Conservation (phyloP, 2,329 filamentous ascomycete species). For the Monilinia fructicola region DNA sequence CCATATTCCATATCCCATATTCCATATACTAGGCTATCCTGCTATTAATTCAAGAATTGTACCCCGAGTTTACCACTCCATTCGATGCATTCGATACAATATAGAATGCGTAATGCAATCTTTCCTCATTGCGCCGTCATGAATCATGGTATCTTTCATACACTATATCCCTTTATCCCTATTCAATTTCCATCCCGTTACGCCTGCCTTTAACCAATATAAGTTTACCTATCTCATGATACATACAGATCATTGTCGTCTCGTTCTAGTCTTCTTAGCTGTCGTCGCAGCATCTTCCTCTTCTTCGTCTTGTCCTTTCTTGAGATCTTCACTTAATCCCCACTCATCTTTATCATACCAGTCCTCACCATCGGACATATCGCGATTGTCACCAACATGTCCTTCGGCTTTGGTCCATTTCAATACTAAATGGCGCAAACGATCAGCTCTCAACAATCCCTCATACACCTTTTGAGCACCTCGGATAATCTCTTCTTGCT, state of each 20-base stretch:
- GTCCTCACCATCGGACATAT: slow-evolving; percentile 86
- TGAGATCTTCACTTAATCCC: slow-evolving; percentile 69
- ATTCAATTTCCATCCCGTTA: slow-evolving; percentile 19
- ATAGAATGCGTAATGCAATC: slow-evolving; percentile 20
- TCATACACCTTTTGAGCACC: slow-evolving; percentile 66
- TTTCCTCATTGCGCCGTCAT: slow-evolving; percentile 19
- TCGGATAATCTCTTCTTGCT: slow-evolving; percentile 80
- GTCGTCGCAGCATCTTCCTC: slow-evolving; percentile 64
- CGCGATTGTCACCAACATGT: slow-evolving; percentile 60
- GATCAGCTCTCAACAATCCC: slow-evolving; percentile 70
- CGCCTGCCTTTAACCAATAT: slow-evolving; percentile 14
- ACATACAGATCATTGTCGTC: slow-evolving; percentile 38
- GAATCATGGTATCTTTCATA: slow-evolving; percentile 22
- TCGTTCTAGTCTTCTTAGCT: slow-evolving; percentile 51
- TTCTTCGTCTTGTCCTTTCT: slow-evolving; percentile 80
- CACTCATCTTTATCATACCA: slow-evolving; percentile 85
- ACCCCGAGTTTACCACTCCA: background rate
- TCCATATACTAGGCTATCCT: too few species aligned
- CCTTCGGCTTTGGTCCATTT: slow-evolving; percentile 77
- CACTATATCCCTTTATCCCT: slow-evolving; percentile 8
- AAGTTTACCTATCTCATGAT: background rate
- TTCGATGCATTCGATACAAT: slow-evolving; percentile 1
- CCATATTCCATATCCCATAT: too few species aligned
- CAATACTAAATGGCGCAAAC: slow-evolving; percentile 68
- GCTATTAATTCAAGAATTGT: too few species aligned